phyloP scores from a whole-genome alignment of 441 rosid species.

The Populus hybrid region DNA sequence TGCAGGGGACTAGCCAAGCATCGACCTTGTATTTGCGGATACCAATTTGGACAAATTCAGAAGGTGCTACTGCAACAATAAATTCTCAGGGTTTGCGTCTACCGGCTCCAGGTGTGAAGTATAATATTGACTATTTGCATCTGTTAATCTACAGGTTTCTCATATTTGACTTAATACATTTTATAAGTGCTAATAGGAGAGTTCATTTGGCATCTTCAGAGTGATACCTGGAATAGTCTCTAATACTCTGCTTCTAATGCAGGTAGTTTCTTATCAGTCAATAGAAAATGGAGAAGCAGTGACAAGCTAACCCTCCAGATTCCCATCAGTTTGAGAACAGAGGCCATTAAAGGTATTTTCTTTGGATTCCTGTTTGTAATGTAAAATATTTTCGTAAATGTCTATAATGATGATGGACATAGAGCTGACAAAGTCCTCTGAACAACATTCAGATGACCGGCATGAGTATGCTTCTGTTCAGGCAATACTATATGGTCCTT shows the following conservation, averaged over 20 bases:
- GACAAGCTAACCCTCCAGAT: conserved; percentile 63
- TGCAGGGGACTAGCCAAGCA: conserved; percentile 46
- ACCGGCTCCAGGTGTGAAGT: conserved; percentile 61
- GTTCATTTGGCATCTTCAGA: neutral
- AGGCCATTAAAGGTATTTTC: conserved; percentile 72
- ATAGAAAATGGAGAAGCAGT: conserved; percentile 49
- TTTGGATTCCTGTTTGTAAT: neutral
- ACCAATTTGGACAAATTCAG: conserved; percentile 61
- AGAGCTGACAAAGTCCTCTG: conserved; percentile 4
- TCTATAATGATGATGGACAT: neutral
- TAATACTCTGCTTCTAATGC: conserved; percentile 14
- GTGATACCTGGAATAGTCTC: neutral
- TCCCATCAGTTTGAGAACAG: conserved; percentile 66
- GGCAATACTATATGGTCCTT: conserved; percentile 86
- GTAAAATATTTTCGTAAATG: neutral
- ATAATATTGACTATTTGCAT: neutral
- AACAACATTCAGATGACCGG: conserved; percentile 61
- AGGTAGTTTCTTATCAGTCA: conserved; percentile 57
- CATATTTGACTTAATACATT: neutral
- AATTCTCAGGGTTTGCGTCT: conserved; percentile 45
- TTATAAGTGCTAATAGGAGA: neutral
- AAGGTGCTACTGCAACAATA: conserved; percentile 52
- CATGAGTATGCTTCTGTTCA: conserved; percentile 60
- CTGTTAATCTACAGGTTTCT: neutral
- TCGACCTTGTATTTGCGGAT: conserved; percentile 71